Evolutionary conservation across 495 filamentous ascomycete species (phyloP), one percentile per base, ranked within the genome.

Genomic region (Penicillium canariense): DNA sequence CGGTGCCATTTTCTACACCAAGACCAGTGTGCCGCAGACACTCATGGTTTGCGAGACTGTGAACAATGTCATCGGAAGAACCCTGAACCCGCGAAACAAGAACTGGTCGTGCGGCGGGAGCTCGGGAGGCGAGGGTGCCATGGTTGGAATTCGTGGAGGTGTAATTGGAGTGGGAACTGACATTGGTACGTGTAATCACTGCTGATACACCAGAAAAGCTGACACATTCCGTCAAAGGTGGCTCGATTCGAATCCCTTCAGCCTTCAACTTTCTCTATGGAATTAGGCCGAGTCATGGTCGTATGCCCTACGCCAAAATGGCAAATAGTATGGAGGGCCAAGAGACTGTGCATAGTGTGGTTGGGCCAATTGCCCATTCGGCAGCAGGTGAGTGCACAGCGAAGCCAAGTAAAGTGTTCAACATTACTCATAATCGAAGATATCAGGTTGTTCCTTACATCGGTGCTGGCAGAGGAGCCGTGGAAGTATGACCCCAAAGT

Each of bases 231-330:
- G 6, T 30, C 17, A 12, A 6, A 68, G 77, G 77, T 48, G 78
- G 76, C 31, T 78, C 74, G 0, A 77, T 79, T 18, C 74, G 77
- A 15, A 73, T 81, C n/a, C 77, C 77, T 4, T 70, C 75, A 0
- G 71, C 68, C 1, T 79, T 77, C 65, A 77, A 76, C 45, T 73
- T 71, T 12, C 58, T 77, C 1, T 80, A 72, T 50, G 71, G 74
- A 4, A 65, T 80, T 26, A 56, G 72, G 15, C 76, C 78, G 1
- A 73, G 62, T 6, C 54, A 64, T 48, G 70, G 74, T 5, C 63
- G 77, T n/a, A 51, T 80, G 48, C 76, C 76, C 3, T 81, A 79
- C 52, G 53, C 50, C 8, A 59, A 54, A 23, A 50, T 59, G 57
- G 45, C 52, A 20, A 65, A 67, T 22, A 61, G 58, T 28, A 67